phyloP scores from a whole-genome alignment of 192 early-diverging fungal genomes.

The Mortierella antarctica region DNA sequence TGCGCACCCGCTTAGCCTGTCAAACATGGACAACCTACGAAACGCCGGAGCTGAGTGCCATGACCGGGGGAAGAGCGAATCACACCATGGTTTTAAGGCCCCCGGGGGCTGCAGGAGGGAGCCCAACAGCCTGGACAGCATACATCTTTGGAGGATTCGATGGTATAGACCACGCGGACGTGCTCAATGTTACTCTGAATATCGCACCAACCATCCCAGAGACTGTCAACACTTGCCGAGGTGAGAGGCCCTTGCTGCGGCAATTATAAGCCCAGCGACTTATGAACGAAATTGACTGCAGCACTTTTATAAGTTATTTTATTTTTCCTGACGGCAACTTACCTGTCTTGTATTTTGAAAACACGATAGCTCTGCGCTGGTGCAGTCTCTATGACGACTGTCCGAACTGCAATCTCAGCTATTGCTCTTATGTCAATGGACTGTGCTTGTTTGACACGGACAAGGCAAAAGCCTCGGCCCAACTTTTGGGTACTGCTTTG shows the following conservation, averaged over 20 bases:
- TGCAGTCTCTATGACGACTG: conserved; percentile 52
- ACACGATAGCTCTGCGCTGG: conserved; percentile 38
- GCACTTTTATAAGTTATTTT: not conserved
- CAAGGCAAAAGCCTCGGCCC: conserved; percentile 23
- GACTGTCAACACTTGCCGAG: conserved; percentile 37
- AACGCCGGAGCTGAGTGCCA: not conserved
- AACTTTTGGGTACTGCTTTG: conserved; percentile 5
- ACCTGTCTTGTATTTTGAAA: not conserved
- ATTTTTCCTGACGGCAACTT: not conserved
- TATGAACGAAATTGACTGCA: no score
- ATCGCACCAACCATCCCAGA: not conserved
- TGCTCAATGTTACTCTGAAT: conserved; percentile 27
- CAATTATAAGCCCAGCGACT: no score
- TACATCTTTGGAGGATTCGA: conserved; percentile 52
- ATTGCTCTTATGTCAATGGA: conserved; percentile 46
- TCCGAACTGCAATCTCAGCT: conserved; percentile 27
- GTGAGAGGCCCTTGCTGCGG: conserved; percentile 1
- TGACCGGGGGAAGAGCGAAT: conserved; percentile 23
- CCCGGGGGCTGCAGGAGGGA: conserved; percentile 33
- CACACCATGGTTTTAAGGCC: conserved; percentile 48
- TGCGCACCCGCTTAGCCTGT: conserved; percentile 20
- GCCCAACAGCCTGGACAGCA: conserved; percentile 36
- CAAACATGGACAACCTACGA: conserved; percentile 37
- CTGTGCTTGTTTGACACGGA: conserved; percentile 51
- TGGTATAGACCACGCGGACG: conserved; percentile 30